phyloP scores from a whole-genome alignment of 1,139 yeast species.

The Diutina mesorugosa region DNA sequence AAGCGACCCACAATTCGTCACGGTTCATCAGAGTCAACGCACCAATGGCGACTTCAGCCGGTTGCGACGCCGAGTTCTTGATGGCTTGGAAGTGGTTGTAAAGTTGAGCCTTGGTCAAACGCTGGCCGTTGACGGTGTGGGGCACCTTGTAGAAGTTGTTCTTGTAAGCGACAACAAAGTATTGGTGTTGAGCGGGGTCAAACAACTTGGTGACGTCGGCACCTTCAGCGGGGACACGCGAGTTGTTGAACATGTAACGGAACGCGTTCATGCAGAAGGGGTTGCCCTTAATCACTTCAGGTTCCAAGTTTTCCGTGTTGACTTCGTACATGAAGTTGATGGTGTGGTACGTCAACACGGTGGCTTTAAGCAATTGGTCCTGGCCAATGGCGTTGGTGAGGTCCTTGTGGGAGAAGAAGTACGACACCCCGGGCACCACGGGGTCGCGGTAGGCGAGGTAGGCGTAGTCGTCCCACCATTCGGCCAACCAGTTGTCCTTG shows the following conservation, averaged over 20 bases:
- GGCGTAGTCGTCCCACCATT: constrained; percentile 92
- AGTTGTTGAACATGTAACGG: constrained; percentile 82
- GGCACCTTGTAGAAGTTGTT: constrained; percentile 75
- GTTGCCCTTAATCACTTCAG: constrained; percentile 68
- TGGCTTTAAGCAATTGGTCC: constrained; percentile 66
- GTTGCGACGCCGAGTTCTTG: constrained; percentile 16
- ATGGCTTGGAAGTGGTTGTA: constrained; percentile 53
- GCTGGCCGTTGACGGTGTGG: constrained; percentile 46
- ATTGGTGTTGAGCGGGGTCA: constrained; percentile 46
- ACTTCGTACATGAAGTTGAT: constrained; percentile 42
- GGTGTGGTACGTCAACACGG: constrained; percentile 44
- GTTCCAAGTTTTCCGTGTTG: constrained; percentile 49
- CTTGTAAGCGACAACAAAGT: constrained; percentile 59
- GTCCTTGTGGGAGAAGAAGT: constrained; percentile 79
- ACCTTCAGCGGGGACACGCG: constrained; percentile 59
- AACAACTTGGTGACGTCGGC: constrained; percentile 43
- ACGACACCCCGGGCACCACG: constrained; percentile 85
- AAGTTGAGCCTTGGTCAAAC: constrained; percentile 47
- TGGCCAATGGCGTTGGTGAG: constrained; percentile 40
- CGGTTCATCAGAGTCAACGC: constrained; percentile 76
- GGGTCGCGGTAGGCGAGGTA: constrained; percentile 89
- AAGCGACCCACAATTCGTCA: constrained; percentile 63
- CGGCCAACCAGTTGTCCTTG: constrained; percentile 81
- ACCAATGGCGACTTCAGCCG: constrained; percentile 48
- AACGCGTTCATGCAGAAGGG: constrained; percentile 94